Evolutionary conservation across 2,329 filamentous ascomycete genomes (phyloP).

Genomic region (Fusarium sp.): DNA sequence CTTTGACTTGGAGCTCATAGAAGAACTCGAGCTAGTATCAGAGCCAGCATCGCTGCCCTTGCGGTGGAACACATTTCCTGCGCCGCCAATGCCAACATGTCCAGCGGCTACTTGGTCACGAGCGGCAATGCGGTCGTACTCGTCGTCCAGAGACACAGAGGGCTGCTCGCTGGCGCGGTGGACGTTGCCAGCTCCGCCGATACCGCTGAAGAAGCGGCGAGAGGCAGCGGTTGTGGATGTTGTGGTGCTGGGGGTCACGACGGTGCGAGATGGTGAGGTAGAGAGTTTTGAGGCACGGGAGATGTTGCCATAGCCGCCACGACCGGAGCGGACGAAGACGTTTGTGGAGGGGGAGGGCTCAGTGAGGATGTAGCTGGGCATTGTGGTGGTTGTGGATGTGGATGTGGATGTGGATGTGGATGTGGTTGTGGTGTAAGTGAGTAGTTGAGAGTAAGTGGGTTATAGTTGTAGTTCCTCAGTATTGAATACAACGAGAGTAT

Average conservation of each 20-base stretch:
- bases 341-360: slow-evolving; percentile 52
- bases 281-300: slow-evolving; percentile 63
- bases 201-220: slow-evolving; percentile 73
- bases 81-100: slow-evolving; percentile 75
- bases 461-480: slow-evolving; percentile 15
- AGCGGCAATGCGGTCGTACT: slow-evolving; percentile 59
- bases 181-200: slow-evolving; percentile 75
- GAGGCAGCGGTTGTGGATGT: slow-evolving; percentile 54
- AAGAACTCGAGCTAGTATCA: slow-evolving; percentile 57
- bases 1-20: slow-evolving; percentile 51
- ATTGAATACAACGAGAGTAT: neutral
- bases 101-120: slow-evolving; percentile 63
- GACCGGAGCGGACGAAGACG: slow-evolving; percentile 63
- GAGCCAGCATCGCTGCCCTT: slow-evolving; percentile 53
- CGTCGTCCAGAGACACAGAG: slow-evolving; percentile 65
- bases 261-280: slow-evolving; percentile 60
- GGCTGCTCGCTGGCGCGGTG: slow-evolving; percentile 62
- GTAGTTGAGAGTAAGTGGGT: slow-evolving; percentile 10
- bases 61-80: slow-evolving; percentile 73
- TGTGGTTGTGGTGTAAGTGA: slow-evolving; percentile 25
- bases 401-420: no score
- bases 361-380: slow-evolving; percentile 53
- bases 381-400: slow-evolving; percentile 36
- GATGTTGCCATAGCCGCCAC: slow-evolving; percentile 69
- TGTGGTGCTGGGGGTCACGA: slow-evolving; percentile 55